Evolutionary conservation across 192 early-diverging fungal genomes (phyloP).

Genomic region (Rhizophagus sp.): DNA sequence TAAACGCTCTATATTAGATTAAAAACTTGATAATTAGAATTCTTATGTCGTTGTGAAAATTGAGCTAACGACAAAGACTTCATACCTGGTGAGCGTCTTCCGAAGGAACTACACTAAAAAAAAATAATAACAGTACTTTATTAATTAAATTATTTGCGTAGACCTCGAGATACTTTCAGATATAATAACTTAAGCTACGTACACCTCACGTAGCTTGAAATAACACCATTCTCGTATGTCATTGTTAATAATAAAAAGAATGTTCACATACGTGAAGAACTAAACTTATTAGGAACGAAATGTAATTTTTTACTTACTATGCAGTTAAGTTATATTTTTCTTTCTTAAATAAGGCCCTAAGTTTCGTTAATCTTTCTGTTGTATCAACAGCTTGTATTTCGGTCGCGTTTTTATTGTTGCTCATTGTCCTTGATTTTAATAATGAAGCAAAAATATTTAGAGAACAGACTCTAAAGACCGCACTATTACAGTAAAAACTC

Average conservation of each 20-base stretch:
- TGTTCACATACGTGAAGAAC: background rate
- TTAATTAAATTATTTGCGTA: background rate
- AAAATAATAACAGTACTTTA: background rate
- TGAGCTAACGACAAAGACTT: background rate
- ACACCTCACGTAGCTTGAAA: background rate
- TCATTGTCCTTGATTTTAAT: background rate
- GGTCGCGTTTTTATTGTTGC: background rate
- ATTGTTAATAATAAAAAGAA: slow-evolving; percentile 9
- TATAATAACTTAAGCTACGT: slow-evolving; percentile 18
- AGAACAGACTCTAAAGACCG: background rate
- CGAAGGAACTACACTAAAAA: slow-evolving; percentile 81
- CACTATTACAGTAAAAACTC: no score
- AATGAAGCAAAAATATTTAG: background rate
- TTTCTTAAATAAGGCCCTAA: slow-evolving; percentile 22
- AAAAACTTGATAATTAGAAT: background rate
- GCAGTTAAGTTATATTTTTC: slow-evolving; percentile 33
- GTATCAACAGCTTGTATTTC: background rate
- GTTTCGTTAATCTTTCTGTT: slow-evolving; percentile 14
- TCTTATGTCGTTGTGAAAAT: background rate
- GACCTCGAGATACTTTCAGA: slow-evolving; percentile 25
- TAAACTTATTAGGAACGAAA: background rate
- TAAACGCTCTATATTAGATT: background rate
- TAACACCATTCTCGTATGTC: slow-evolving; percentile 8
- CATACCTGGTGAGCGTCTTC: slow-evolving; percentile 95
- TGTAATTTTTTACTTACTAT: slow-evolving; percentile 30